Evolutionary conservation across 108 stramenopile genomes (phyloP), one percentile per base, ranked within the genome.

Genomic region (Conticribra weissflogii): DNA sequence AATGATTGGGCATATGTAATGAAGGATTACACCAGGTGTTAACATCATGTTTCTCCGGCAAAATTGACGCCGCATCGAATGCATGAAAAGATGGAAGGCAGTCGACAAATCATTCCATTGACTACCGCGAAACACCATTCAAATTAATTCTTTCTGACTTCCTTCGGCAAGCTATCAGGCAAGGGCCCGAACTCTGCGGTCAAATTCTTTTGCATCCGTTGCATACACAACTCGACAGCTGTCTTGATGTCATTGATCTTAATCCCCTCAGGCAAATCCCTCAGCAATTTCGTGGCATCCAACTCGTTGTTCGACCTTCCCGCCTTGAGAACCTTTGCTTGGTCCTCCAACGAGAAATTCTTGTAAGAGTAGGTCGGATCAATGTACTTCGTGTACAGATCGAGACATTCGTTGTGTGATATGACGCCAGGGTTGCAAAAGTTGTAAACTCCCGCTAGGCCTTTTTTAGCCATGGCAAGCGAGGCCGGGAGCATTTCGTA

Each of bases 361-460:
- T 76, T 81, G 96, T 97, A 99, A 17, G 85, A 91, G 91, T 96
- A 99, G 15, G 86, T 75, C 2, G 98, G 97, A 66, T 99, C 99
- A 71, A 99, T 96, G 95, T 97, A 91, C 86, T 97, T 94, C 60
- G 81, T 97, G 90, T 98, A 99, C 71, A 98, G 79, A 55, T 96
- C 95, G 66, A 99, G 85, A 31, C 98, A 95, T 78, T 99, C 83
- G 75, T 99, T 98, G 94, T 99, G 99, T 18, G 97, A 97, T 84
- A 99, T 98, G 27, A 96, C 97, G 5, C 99, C 99, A 1, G 99
- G 99, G 85, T 99, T 99, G 88, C 96, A 97, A 85, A 99, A 99
- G 91, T 99, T 99, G 90, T 96, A 96, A 22, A 98, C 90, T 48
- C 99, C 99, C 23, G 88, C 92, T 55, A 96, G 79, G 28, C 90